Evolutionary conservation across 2,329 filamentous ascomycete species (phyloP).

Genomic region (Nemania bipapillata): DNA sequence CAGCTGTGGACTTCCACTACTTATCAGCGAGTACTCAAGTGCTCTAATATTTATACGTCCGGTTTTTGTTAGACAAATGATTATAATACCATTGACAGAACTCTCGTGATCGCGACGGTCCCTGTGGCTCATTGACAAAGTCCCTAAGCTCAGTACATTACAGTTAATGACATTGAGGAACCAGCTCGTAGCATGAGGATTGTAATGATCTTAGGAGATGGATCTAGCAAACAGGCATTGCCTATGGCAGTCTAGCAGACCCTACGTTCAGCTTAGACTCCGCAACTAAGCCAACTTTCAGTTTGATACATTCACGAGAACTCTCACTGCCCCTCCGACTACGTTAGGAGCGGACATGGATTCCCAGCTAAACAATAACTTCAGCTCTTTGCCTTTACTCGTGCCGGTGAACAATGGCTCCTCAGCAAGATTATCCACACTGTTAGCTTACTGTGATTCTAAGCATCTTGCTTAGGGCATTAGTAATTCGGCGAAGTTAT

Average conservation of each 20-base stretch:
- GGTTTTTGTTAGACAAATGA: too few species aligned
- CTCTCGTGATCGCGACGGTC: background rate
- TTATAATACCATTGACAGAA: background rate
- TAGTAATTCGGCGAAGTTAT: slow-evolving; percentile 40
- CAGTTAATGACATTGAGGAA: slow-evolving; percentile 34
- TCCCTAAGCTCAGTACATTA: background rate
- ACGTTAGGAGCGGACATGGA: slow-evolving; percentile 20
- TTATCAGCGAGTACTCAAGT: background rate
- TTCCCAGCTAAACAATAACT: slow-evolving; percentile 34
- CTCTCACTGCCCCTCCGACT: slow-evolving; percentile 16
- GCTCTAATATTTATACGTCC: background rate
- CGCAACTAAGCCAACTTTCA: slow-evolving; percentile 52
- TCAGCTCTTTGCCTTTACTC: slow-evolving; percentile 34
- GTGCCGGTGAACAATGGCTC: slow-evolving; percentile 27
- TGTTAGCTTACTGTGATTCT: slow-evolving; percentile 17
- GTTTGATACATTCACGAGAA: slow-evolving; percentile 28
- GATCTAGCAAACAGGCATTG: slow-evolving; percentile 49
- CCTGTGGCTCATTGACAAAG: background rate
- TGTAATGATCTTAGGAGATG: too few species aligned
- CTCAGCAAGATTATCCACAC: slow-evolving; percentile 19
- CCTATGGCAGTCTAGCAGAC: slow-evolving; percentile 45
- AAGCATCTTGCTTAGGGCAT: slow-evolving; percentile 20
- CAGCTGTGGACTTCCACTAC: slow-evolving; percentile 38
- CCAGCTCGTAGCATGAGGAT: slow-evolving; percentile 58
- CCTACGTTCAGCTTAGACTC: slow-evolving; percentile 46